phyloP scores from a whole-genome alignment of 2,329 filamentous ascomycete genomes.

The Hirsutella thompsonii region DNA sequence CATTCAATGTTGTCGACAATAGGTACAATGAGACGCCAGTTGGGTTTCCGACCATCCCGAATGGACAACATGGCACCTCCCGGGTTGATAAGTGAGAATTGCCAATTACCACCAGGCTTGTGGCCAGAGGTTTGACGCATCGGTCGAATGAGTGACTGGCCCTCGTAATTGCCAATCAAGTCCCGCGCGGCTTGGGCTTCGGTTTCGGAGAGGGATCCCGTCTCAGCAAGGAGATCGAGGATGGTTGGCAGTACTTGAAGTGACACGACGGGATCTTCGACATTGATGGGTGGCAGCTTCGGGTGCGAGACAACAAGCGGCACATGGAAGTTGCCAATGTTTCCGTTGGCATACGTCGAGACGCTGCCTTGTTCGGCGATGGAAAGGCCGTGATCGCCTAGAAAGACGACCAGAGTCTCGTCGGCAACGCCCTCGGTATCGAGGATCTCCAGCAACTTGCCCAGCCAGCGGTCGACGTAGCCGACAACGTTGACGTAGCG shows the following conservation, averaged over 20 bases:
- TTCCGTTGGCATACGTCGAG: constrained; percentile 19
- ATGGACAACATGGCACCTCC: constrained; percentile 10
- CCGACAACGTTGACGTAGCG: constrained; percentile 19
- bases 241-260: constrained; percentile 20
- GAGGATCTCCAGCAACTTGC: constrained; percentile 15
- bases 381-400: constrained; percentile 20
- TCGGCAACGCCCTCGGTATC: constrained; percentile 17
- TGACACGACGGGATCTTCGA: constrained; percentile 18
- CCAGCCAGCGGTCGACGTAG: constrained; percentile 19
- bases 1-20: constrained; percentile 14
- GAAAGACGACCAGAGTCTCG: constrained; percentile 18
- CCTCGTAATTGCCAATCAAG: constrained; percentile 19
- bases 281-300: constrained; percentile 16
- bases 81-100: constrained; percentile 12
- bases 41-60: constrained; percentile 8
- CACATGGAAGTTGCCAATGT: constrained; percentile 20
- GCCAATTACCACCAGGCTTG: constrained; percentile 10
- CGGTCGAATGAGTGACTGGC: constrained; percentile 19
- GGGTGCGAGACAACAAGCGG: constrained; percentile 21
- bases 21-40: constrained; percentile 11
- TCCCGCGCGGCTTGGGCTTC: constrained; percentile 13
- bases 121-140: constrained; percentile 7
- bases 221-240: constrained; percentile 20
- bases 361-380: constrained; percentile 17
- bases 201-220: constrained; percentile 14